Conservation (phyloP, 2,329 filamentous ascomycete genomes). For the Botryotinia globosa region DNA sequence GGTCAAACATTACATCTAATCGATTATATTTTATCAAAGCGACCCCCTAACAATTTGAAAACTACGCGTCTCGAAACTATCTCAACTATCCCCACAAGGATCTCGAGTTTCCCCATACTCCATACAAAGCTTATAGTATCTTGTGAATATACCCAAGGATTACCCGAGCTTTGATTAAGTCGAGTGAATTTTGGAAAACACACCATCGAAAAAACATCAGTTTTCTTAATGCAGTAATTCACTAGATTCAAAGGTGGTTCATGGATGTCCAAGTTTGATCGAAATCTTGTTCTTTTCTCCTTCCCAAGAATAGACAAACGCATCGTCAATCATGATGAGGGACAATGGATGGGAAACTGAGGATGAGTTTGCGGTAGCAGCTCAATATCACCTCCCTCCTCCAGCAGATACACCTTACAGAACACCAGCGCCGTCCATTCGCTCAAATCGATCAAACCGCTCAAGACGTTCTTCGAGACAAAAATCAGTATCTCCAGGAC, state of each 20-base stretch:
- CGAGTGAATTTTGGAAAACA: conserved; percentile 10
- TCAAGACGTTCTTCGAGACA: conserved; percentile 59
- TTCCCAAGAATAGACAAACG: not conserved
- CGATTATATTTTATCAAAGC: conserved; percentile 7
- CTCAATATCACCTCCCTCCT: conserved; percentile 62
- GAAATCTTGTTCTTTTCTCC: conserved; percentile 6
- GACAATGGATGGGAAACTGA: conserved; percentile 56
- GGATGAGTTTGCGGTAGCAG: conserved; percentile 57
- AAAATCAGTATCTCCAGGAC: conserved; percentile 63
- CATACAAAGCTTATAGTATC: not conserved
- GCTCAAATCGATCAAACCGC: conserved; percentile 39
- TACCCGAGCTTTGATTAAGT: conserved; percentile 13
- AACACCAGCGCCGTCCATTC: conserved; percentile 54
- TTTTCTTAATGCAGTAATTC: conserved; percentile 11
- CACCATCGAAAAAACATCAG: not conserved
- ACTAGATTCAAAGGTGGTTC: not conserved
- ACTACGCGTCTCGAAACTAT: not conserved
- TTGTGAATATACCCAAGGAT: not conserved
- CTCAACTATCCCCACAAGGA: not conserved
- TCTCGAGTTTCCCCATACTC: not conserved
- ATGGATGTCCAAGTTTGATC: conserved; percentile 8
- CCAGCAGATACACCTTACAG: conserved; percentile 70
- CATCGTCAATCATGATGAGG: conserved; percentile 44
- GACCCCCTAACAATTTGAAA: not conserved
- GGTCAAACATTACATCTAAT: conserved; percentile 2